phyloP scores from a whole-genome alignment of 1,284 basidiomycete species.

The Rhodotorula mucilaginosa region DNA sequence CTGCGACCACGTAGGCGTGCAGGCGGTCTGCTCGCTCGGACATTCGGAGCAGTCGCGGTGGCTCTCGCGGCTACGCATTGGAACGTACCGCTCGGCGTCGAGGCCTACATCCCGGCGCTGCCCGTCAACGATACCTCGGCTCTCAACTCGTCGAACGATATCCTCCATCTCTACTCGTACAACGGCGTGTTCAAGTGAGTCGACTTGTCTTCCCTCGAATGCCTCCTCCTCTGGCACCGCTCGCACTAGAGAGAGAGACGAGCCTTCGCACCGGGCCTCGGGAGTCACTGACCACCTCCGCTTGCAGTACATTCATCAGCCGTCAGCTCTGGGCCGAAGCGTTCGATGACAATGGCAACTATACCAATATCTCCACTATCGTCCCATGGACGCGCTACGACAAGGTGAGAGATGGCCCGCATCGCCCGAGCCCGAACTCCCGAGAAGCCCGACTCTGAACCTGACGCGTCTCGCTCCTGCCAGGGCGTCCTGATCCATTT shows the following conservation, averaged over 20 bases:
- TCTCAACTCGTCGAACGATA: conserved; percentile 30
- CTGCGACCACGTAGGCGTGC: background rate
- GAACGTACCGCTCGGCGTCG: background rate
- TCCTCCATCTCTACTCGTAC: conserved; percentile 37
- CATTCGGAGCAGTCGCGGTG: background rate
- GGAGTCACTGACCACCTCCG: background rate
- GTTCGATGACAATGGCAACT: conserved; percentile 35
- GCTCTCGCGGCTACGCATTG: background rate
- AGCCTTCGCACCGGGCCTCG: too few species aligned
- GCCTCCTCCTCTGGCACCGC: too few species aligned
- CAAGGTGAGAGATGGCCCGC: conserved; percentile 13
- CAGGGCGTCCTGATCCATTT: conserved; percentile 46
- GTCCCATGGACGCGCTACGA: conserved; percentile 36
- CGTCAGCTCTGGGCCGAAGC: conserved; percentile 25
- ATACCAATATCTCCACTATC: conserved; percentile 27
- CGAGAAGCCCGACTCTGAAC: too few species aligned
- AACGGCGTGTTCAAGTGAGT: conserved; percentile 37
- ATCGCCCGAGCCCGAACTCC: too few species aligned
- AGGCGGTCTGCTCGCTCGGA: background rate
- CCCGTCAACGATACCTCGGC: conserved; percentile 39
- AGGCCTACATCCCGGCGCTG: conserved; percentile 8
- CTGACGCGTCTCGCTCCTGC: background rate
- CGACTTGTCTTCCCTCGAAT: too few species aligned
- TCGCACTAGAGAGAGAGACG: too few species aligned
- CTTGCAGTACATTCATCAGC: conserved; percentile 19